phyloP scores from a whole-genome alignment of 78 protist species.

The Cavenderia fasciculata region DNA sequence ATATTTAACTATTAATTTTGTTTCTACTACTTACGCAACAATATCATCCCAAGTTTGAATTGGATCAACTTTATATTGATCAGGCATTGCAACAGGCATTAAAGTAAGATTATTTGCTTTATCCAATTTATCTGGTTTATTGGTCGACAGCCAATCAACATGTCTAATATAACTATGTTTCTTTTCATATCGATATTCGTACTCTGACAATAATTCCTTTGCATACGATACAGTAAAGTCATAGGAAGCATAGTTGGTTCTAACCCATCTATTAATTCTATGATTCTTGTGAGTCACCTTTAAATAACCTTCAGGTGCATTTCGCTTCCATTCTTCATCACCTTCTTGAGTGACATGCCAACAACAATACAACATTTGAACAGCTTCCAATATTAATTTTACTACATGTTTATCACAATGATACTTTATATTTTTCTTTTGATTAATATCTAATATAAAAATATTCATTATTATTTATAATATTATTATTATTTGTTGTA shows the following conservation, averaged over 20 bases:
- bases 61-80: conserved; percentile 11
- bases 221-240: conserved; percentile 20
- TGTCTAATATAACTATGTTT: background rate
- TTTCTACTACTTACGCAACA: no score
- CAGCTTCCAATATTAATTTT: conserved; percentile 40
- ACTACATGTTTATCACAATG: conserved; percentile 61
- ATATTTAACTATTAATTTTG: no score
- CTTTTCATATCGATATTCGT: conserved; percentile 8
- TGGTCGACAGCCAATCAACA: conserved; percentile 5
- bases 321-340: background rate
- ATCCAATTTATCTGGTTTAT: conserved; percentile 6
- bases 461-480: conserved; percentile 8
- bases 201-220: background rate
- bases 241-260: conserved; percentile 3
- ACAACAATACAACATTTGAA: conserved; percentile 11
- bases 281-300: conserved; percentile 36
- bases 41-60: conserved; percentile 12
- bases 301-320: background rate
- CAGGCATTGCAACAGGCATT: conserved; percentile 52
- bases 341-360: conserved; percentile 14
- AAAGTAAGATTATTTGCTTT: background rate
- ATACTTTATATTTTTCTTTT: conserved; percentile 5
- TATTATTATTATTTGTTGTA: no score
- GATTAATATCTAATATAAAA: conserved; percentile 20
- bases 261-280: conserved; percentile 15